Conservation (phyloP, 1,284 basidiomycete genomes). For the Mycena sp. region DNA sequence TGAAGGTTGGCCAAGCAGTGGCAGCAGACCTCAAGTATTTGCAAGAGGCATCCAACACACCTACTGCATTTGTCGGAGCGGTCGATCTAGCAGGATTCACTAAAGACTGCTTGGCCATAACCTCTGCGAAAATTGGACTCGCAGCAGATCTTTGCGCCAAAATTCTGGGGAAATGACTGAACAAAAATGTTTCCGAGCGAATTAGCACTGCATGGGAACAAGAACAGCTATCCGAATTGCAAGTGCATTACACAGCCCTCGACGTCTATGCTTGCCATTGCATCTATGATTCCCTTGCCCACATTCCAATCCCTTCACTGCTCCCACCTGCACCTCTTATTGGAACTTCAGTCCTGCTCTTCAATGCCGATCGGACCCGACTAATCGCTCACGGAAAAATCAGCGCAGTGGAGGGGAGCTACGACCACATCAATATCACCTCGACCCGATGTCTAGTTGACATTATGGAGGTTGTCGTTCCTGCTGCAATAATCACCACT, state of each 20-base stretch:
- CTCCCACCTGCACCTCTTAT: neutral
- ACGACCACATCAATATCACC: neutral
- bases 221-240: constrained; percentile 28
- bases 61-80: neutral
- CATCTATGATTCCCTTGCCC: constrained; percentile 26
- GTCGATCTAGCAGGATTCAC: neutral
- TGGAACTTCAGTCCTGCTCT: neutral
- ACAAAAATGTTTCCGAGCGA: constrained; percentile 35
- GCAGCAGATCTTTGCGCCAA: constrained; percentile 27
- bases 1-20: neutral
- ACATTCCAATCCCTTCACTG: constrained; percentile 1
- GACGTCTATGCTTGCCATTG: constrained; percentile 38
- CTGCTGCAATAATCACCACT: neutral
- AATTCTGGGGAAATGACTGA: constrained; percentile 24
- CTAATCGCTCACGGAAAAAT: neutral
- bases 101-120: constrained; percentile 1
- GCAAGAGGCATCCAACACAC: neutral
- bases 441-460: neutral
- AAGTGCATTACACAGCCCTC: constrained; percentile 37
- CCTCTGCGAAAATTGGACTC: constrained; percentile 22
- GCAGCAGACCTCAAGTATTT: neutral
- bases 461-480: neutral
- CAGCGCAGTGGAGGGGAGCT: neutral
- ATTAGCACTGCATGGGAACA: constrained; percentile 36
- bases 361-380: neutral